Conservation (phyloP, 257 asterid genomes). For the Solanum bukasovii region DNA sequence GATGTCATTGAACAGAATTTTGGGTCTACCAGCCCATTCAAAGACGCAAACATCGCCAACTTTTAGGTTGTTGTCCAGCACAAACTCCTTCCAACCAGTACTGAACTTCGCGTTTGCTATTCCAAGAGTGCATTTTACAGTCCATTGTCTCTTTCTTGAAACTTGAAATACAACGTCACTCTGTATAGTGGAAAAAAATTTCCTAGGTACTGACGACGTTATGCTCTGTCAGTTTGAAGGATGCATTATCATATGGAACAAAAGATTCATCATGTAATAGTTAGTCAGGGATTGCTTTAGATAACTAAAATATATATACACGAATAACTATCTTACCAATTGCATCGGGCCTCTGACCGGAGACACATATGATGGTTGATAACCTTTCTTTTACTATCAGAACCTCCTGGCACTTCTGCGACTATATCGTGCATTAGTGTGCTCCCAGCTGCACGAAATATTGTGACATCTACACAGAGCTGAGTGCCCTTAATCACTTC, state of each 20-base stretch:
- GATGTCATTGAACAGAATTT: not conserved
- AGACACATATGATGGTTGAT: conserved; percentile 7
- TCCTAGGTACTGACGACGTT: not conserved
- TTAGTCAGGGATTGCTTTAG: not conserved
- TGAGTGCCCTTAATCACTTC: too few species aligned
- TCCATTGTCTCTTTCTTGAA: not conserved
- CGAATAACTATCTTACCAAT: not conserved
- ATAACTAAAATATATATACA: not conserved
- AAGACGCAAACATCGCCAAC: not conserved
- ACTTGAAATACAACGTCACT: not conserved
- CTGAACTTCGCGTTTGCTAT: not conserved
- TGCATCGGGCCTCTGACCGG: not conserved
- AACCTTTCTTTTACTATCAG: not conserved
- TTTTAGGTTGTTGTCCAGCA: not conserved
- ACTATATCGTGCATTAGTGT: too few species aligned
- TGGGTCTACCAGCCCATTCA: not conserved
- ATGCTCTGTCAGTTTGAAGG: not conserved
- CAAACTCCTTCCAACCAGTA: not conserved
- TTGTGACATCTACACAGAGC: too few species aligned
- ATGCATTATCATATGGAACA: not conserved
- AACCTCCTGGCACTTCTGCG: too few species aligned
- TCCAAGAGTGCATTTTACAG: not conserved
- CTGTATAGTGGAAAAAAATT: not conserved
- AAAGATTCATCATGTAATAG: not conserved
- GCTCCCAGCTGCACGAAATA: too few species aligned